A percentile compares a stretch with the other conserved stretches of the same genome.
Evolutionary conservation across 192 early-diverging fungal species (phyloP).

Genomic region (Coemansia sp.): DNA sequence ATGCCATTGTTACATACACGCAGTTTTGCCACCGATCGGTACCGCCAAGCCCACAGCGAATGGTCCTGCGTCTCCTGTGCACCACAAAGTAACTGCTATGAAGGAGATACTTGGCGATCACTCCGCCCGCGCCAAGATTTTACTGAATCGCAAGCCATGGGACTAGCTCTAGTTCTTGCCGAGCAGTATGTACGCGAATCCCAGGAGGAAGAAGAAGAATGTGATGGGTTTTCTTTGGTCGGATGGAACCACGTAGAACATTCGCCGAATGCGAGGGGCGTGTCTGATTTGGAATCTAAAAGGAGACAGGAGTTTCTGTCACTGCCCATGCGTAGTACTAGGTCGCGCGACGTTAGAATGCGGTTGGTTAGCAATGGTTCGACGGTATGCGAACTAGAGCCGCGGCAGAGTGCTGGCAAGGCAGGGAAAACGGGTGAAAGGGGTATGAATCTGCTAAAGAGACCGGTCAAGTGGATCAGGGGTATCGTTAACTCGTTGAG

Average conservation of each 20-base stretch:
- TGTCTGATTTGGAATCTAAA: background rate
- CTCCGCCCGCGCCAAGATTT: slow-evolving; percentile 6
- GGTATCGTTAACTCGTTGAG: background rate
- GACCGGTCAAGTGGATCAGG: background rate
- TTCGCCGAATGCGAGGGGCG: background rate
- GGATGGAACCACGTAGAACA: background rate
- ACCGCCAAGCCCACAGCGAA: background rate
- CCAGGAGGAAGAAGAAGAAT: background rate
- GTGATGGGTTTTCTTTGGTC: background rate
- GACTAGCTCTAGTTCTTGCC: slow-evolving; percentile 28
- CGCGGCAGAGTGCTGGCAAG: background rate
- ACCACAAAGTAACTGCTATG: slow-evolving; percentile 14
- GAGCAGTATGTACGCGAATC: slow-evolving; percentile 30
- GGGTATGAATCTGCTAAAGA: background rate
- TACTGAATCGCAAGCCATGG: slow-evolving; percentile 29
- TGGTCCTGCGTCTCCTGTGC: slow-evolving; percentile 19
- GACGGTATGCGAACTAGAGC: slow-evolving; percentile 8
- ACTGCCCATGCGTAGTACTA: slow-evolving; percentile 23
- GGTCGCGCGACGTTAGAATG: slow-evolving; percentile 12
- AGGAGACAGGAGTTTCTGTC: slow-evolving; percentile 11
- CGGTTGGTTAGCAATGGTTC: slow-evolving; percentile 26
- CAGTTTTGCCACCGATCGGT: slow-evolving; percentile 4
- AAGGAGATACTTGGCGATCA: slow-evolving; percentile 6
- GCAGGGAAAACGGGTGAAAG: background rate
- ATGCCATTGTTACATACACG: slow-evolving; percentile 4